A percentile compares a stretch with the other conserved stretches of the same genome.
Evolutionary conservation across 2,329 filamentous ascomycete species (phyloP).

Genomic region (Mycosphaerella sp.): DNA sequence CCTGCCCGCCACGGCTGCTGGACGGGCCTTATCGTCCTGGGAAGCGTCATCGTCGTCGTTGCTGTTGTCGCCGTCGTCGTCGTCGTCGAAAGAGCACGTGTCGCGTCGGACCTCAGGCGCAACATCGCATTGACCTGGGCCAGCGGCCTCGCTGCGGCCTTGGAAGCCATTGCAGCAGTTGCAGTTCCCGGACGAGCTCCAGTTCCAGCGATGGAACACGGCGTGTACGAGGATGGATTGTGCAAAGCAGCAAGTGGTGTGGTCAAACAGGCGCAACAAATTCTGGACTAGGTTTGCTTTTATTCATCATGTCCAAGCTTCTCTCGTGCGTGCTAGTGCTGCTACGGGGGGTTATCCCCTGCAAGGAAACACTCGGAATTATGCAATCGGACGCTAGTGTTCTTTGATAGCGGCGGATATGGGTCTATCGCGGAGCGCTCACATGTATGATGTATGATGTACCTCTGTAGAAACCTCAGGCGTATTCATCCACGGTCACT

Average conservation of each 20-base stretch:
- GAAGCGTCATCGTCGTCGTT: constrained; percentile 23
- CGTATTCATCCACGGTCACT: no score
- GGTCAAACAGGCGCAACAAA: no score
- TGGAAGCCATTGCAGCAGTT: constrained; percentile 24
- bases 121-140: constrained; percentile 24
- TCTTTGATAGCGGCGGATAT: no score
- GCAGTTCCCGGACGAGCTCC: background rate
- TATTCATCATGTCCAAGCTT: no score
- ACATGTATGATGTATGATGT: no score
- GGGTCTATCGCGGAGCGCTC: no score
- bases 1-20: constrained; percentile 18
- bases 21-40: constrained; percentile 15
- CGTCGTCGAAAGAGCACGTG: constrained; percentile 19
- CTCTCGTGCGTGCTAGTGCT: no score
- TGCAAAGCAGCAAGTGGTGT: background rate
- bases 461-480: no score
- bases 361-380: no score
- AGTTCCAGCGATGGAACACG: background rate
- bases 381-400: no score
- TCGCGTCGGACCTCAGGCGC: constrained; percentile 20
- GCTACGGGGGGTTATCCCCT: no score
- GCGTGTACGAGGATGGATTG: background rate
- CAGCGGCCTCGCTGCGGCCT: constrained; percentile 24
- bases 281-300: no score
- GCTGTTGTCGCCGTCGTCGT: constrained; percentile 21